Conservation (phyloP, 768 basidiomycete species). For the Leucocoprinus sp. region DNA sequence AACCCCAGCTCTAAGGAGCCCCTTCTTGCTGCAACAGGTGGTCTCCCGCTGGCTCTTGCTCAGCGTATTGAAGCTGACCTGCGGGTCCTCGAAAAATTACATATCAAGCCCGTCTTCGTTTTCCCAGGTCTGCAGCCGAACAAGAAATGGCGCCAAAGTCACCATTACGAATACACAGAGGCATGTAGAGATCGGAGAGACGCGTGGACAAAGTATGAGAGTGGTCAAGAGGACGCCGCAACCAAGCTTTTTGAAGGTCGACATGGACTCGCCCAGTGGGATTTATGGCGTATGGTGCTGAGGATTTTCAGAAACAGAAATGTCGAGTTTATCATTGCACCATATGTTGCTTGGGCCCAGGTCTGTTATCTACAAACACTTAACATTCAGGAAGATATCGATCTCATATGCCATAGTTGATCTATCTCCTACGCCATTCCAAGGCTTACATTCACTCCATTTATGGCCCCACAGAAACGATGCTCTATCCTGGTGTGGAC, state of each 20-base stretch:
- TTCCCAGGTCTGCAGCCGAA: slow-evolving; percentile 84
- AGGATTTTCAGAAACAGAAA: slow-evolving; percentile 90
- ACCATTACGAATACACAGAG: slow-evolving; percentile 51
- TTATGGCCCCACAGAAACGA: slow-evolving; percentile 82
- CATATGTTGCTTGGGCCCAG: slow-evolving; percentile 94
- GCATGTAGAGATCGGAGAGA: slow-evolving; percentile 69
- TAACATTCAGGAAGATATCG: too few species aligned
- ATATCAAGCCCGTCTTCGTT: slow-evolving; percentile 98
- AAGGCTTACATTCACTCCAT: slow-evolving; percentile 94
- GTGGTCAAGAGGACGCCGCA: slow-evolving; percentile 83
- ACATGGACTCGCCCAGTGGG: slow-evolving; percentile 70
- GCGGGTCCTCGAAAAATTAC: slow-evolving; percentile 79
- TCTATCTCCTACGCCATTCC: slow-evolving; percentile 88
- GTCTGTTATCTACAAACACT: too few species aligned
- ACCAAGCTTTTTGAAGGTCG: slow-evolving; percentile 77
- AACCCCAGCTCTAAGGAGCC: slow-evolving; percentile 77
- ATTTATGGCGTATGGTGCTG: slow-evolving; percentile 90
- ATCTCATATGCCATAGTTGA: too few species aligned
- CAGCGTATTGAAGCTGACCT: slow-evolving; percentile 88
- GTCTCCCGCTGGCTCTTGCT: slow-evolving; percentile 83
- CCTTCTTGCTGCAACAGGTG: slow-evolving; percentile 90
- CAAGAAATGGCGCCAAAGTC: slow-evolving; percentile 60
- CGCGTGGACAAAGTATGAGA: slow-evolving; percentile 93
- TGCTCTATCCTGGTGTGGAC: slow-evolving; percentile 83
- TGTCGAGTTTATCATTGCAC: slow-evolving; percentile 94